Evolutionary conservation across 2,329 filamentous ascomycete genomes (phyloP).

Genomic region (Aspergillus novoparasiticus): DNA sequence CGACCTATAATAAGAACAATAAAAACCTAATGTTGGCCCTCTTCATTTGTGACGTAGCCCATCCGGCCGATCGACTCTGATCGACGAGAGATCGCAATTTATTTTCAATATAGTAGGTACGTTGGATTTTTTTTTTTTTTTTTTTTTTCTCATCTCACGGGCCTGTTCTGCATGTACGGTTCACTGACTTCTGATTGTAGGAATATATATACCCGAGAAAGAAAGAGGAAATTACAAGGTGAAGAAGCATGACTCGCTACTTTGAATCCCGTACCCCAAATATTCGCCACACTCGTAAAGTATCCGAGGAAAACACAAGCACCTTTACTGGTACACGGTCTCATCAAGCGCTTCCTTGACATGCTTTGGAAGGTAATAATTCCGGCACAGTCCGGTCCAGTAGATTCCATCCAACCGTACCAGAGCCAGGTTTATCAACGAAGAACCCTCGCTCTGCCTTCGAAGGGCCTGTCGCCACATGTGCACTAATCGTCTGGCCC

Average conservation of each 20-base stretch:
- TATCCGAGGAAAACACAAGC: neutral
- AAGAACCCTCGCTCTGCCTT: conserved; percentile 18
- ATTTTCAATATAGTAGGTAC: neutral
- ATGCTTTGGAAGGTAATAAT: conserved; percentile 17
- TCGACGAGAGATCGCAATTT: neutral
- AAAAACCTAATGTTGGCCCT: neutral
- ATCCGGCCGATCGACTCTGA: neutral
- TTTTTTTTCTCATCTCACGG: neutral
- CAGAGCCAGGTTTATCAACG: conserved; percentile 23
- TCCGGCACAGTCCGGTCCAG: conserved; percentile 19
- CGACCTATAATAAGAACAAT: conserved; percentile 3
- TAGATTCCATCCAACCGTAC: conserved; percentile 20
- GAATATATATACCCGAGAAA: neutral
- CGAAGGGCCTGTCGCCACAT: conserved; percentile 22
- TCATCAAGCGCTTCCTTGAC: conserved; percentile 6
- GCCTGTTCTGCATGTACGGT: neutral
- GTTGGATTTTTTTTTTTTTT: neutral
- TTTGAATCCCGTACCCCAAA: neutral
- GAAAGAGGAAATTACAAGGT: neutral
- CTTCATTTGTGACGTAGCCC: neutral
- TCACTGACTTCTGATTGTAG: neutral
- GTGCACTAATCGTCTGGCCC: conserved; percentile 17
- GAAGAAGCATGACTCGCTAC: neutral
- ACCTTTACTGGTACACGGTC: neutral
- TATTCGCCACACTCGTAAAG: neutral